phyloP scores from a whole-genome alignment of 2,329 filamentous ascomycete species.

The Sphaerulina musiva region DNA sequence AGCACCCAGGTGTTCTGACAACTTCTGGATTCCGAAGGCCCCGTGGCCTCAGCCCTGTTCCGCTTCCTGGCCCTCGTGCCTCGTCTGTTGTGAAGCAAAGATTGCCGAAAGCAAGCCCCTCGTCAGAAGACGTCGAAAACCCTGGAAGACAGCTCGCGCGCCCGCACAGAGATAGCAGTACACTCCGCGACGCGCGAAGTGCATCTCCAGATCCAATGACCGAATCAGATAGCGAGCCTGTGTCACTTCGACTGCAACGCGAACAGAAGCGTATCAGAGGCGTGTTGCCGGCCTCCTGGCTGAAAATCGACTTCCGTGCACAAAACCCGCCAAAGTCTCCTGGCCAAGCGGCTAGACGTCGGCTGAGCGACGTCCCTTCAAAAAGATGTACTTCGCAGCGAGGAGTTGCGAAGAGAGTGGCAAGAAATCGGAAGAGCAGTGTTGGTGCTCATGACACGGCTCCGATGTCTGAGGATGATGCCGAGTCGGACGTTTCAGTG shows the following conservation, averaged over 20 bases:
- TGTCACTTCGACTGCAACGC: constrained; percentile 27
- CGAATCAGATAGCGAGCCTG: constrained; percentile 19
- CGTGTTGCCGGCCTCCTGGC: constrained; percentile 46
- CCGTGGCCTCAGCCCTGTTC: constrained; percentile 20
- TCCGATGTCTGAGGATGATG: constrained; percentile 30
- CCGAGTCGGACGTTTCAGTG: constrained; percentile 15
- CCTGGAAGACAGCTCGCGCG: background rate
- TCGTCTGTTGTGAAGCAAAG: constrained; percentile 24
- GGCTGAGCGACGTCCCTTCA: constrained; percentile 16
- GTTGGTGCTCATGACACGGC: background rate
- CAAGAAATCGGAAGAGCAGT: background rate
- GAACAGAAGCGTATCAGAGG: constrained; percentile 42
- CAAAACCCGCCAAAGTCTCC: constrained; percentile 15
- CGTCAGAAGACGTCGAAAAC: constrained; percentile 6
- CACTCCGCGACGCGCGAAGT: background rate
- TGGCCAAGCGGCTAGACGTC: background rate
- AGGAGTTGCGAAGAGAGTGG: constrained; percentile 25
- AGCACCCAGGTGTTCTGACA: background rate
- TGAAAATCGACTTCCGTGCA: constrained; percentile 41
- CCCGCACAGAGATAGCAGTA: background rate
- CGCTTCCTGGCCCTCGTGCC: constrained; percentile 27
- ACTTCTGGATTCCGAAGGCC: constrained; percentile 23
- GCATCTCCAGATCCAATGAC: constrained; percentile 3
- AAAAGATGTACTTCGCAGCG: constrained; percentile 20
- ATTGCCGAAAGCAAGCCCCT: constrained; percentile 2